Base-by-base conservation (phyloP, 345 rosid species). In the Eucalyptus shirleyi region DNA sequence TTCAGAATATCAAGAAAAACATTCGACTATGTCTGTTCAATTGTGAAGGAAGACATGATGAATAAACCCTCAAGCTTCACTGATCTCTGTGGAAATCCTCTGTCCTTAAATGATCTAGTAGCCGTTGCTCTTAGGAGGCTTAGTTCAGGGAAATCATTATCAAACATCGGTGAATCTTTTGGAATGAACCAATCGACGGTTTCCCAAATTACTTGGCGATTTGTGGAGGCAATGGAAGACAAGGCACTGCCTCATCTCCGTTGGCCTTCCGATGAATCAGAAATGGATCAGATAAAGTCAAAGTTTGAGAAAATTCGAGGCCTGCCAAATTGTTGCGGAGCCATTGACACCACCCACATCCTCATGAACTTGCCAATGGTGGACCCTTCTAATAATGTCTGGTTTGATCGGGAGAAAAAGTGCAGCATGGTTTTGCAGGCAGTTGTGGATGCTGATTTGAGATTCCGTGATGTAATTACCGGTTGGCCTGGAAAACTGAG, bases 401-500 rank as follows among this genome's bases (percentile, higher is more conserved):
- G 97, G 97, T 94, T 95, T 16, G 96, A 95, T 88, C 91, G 49
- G 18, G 93, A 94, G 94, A 94, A 95, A 93, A 95, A 95, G 80
- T 92, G 94, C 92, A 95, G 96, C 92, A 93, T 94, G 95, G 89
- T 95, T 86, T 87, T 95, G 93, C 97, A 94, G 92, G 97, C 93
- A 50, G 92, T 94, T 16, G 95, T 95, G 59, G 97, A 94, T 89
- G 92, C 96, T 32, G 92, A 92, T 21, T 92, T 94, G 97, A 94
- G 94, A 90, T 94, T 94, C 90, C 92, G 92, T 15, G 96, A 94
- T 89, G 93, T 95, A 51, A 92, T 95, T 90, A 93, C 95, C 9
- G 97, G 97, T 53, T 95, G 97, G 97, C 96, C 97, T 2, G 97
- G 97, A 85, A 94, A 93, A 90, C 88, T 93, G 89, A 92, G 93